A percentile compares a stretch with the other conserved stretches of the same genome.
These are phyloP conservation scores for Orobanche coerulescens DNA, from an alignment of 257 asterid species.

Conservation along the genomic window DNA sequence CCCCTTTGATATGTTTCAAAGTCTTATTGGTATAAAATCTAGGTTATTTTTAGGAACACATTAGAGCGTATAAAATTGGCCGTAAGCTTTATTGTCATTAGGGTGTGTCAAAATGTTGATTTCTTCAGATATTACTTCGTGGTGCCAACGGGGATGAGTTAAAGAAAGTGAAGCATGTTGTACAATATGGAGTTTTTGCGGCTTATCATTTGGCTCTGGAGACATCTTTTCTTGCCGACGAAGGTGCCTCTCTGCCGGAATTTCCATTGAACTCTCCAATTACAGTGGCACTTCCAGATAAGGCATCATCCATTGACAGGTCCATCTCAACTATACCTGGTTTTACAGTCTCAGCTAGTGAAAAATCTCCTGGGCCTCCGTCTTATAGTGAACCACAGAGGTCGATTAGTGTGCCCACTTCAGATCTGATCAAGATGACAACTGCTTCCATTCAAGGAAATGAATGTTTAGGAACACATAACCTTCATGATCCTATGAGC, in stretches of 20 bases:
- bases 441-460: constrained; percentile 27
- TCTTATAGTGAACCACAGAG: constrained; percentile 46
- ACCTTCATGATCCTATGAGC: constrained; percentile 24
- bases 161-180: constrained; percentile 89
- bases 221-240: constrained; percentile 97
- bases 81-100: constrained; percentile 10
- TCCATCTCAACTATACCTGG: constrained; percentile 78
- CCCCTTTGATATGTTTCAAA: not conserved
- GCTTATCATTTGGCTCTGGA: constrained; percentile 97
- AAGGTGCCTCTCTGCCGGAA: constrained; percentile 90
- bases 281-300: constrained; percentile 70
- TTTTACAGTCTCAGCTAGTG: constrained; percentile 36
- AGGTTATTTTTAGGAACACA: not conserved
- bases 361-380: constrained; percentile 38
- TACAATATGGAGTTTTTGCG: constrained; percentile 91
- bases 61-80: not conserved
- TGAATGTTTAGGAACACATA: constrained; percentile 25
- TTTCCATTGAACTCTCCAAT: constrained; percentile 66
- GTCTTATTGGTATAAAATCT: constrained; percentile 3
- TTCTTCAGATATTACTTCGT: constrained; percentile 74
- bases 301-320: constrained; percentile 54
- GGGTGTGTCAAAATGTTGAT: constrained; percentile 18
- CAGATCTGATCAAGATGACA: constrained; percentile 35
- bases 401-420: constrained; percentile 46
- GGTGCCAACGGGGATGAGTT: constrained; percentile 87